Conservation (phyloP, 2,329 filamentous ascomycete genomes). For the Fusarium sambucinum region DNA sequence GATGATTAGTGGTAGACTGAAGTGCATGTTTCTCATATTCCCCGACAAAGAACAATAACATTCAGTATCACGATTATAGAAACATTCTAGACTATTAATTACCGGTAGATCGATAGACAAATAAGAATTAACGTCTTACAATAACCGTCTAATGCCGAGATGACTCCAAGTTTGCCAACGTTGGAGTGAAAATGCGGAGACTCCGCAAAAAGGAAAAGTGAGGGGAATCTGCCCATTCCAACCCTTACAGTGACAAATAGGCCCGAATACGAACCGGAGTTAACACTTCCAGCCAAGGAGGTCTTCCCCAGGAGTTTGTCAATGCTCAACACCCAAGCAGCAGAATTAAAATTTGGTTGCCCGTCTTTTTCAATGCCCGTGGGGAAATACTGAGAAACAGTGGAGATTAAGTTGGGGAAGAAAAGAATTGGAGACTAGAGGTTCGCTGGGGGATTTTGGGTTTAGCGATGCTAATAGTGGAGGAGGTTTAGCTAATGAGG, state of each 20-base stretch:
- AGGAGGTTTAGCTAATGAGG: conserved; percentile 7
- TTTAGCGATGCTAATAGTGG: neutral
- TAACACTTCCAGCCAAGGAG: neutral
- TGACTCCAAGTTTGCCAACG: neutral
- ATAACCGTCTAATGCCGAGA: neutral
- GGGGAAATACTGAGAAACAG: conserved; percentile 14
- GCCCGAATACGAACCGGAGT: conserved; percentile 22
- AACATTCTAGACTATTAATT: neutral
- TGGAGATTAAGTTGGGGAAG: conserved; percentile 13
- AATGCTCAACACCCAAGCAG: conserved; percentile 3
- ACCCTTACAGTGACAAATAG: conserved; percentile 15
- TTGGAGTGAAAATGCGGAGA: conserved; percentile 43
- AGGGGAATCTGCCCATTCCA: conserved; percentile 13
- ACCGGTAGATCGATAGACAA: neutral
- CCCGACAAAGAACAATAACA: neutral
- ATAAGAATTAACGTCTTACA: neutral
- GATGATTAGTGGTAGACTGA: neutral
- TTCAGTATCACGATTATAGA: neutral
- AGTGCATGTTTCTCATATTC: neutral
- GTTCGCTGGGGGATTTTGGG: neutral
- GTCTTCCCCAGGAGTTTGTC: neutral
- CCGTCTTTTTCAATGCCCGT: conserved; percentile 18
- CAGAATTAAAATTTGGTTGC: conserved; percentile 7
- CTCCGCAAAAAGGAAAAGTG: conserved; percentile 35
- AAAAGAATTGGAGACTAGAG: conserved; percentile 10